Evolutionary conservation across 768 basidiomycete genomes (phyloP), one percentile per base, ranked within the genome.

Genomic region (Serendipita sp.): DNA sequence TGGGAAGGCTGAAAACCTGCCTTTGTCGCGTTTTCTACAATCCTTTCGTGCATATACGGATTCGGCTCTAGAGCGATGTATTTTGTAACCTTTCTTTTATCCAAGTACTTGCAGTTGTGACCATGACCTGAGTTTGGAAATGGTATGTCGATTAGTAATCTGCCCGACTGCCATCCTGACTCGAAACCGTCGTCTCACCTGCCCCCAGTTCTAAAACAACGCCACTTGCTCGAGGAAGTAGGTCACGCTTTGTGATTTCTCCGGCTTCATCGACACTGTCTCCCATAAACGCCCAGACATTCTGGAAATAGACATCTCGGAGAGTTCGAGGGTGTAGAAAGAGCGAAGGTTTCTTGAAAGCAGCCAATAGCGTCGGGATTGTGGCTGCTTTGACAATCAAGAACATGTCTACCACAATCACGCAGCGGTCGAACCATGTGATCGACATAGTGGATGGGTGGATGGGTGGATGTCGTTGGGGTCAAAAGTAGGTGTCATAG

Each of bases 11-110:
- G 83, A 68, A 77, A 85, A 1, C 85, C 85, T 3, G 74, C 78
- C 2, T 71, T 69, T 28, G 72, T 69, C 2, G 85, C 86, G 2
- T 70, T 68, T 1, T 67, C 69, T 26, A 81, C 78, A 41, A 90
- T 78, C 17, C 74, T 68, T 3, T 72, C 62, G 68, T 88, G 85
- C 85, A 88, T 86, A 61, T 74, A 71, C 3, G 65, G 61, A 66
- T 88, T 89, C 3, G 88, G 87, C 67, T 89, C 87, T 3, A 89
- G 70, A 1, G 86, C 87, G 53, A 88, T 73, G 66, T 89, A 88
- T 69, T 75, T 81, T 1, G 79, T 78, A 20, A 88, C 82, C 30
- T 72, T 74, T 1, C 67, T 64, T 31, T 69, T 73, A 62, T 86
- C 78, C 24, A 90, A 77, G 67, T 89, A 88, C 31, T 74, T 75